Base-by-base conservation (phyloP, 1,284 basidiomycete species). In the Ceratobasidium theobromae region DNA sequence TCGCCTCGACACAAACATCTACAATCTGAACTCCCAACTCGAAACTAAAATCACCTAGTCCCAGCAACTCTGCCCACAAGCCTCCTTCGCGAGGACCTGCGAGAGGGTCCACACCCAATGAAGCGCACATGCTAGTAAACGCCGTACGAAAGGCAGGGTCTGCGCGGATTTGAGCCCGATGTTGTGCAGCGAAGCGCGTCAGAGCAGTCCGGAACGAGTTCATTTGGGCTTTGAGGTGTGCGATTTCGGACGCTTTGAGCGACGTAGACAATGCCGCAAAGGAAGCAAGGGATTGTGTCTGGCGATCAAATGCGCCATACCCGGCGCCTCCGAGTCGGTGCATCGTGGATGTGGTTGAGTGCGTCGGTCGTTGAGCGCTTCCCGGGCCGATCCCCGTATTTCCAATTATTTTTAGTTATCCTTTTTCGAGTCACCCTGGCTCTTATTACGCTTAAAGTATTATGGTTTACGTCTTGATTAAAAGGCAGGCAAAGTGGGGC, bases 11-110 rank as follows among this genome's bases (percentile, higher is more conserved):
- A 73, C 96, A 98, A 16, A 99, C 86, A 75, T 99, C 96, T 53
- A 99, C 94, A 69, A 99, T 90, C 79, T 99, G 96, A 27, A 98
- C 93, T 1, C 93, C 93, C 1, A 99, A 84, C 73, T 97, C 95
- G 75, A 93, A 93, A 73, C 95, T 90, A 93, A 93, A 99, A 75
- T 99, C 97, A 5, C 93, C 87, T 55, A 83, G 71, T 0, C 92
- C 93, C 16, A 98, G 82, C 72, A 93, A 79, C 74, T 94, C 95
- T 23, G 85, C 87, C 87, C 90, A 93, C 89, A 91, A 95, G 1
- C 93, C 86, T n/a, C 90, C 90, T 69, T 87, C 87, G 25, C 88
- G 79, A 0, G 89, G 89, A 0, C 91, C 91, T 1, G 91, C 90
- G 18, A 99, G 83, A 0, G 97, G 96, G 75, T 99, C 97, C 18